A percentile compares a stretch with the other conserved stretches of the same genome.
These are phyloP conservation scores for Diaporthe eres DNA, from an alignment of 2,329 filamentous ascomycete species.

Conservation along the genomic window DNA sequence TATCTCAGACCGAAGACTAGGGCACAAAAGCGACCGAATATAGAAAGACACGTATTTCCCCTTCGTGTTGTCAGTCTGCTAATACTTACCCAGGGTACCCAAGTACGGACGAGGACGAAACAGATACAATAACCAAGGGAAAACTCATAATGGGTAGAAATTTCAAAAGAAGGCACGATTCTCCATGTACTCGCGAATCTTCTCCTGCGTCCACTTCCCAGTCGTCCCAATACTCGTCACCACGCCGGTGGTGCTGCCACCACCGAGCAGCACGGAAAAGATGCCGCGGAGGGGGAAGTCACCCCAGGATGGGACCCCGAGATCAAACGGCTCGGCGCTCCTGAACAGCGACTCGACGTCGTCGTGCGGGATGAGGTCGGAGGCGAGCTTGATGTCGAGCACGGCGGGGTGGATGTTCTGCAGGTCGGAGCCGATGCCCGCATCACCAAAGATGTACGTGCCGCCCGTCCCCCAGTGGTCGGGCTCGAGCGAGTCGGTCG, in stretches of 20 bases:
- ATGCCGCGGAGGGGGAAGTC: conserved; percentile 15
- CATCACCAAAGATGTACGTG: not conserved
- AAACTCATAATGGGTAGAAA: not conserved
- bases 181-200: not conserved
- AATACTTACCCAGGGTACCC: too few species aligned
- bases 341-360: not conserved
- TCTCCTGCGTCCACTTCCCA: not conserved
- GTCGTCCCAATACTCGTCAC: not conserved
- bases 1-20: too few species aligned
- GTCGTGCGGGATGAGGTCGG: not conserved
- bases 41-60: too few species aligned
- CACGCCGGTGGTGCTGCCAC: conserved; percentile 7
- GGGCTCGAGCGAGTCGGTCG: not conserved
- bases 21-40: too few species aligned
- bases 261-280: conserved; percentile 5
- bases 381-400: not conserved
- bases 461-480: conserved; percentile 22
- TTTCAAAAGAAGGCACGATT: not conserved
- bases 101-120: too few species aligned
- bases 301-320: not conserved
- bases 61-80: too few species aligned
- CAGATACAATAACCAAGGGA: too few species aligned
- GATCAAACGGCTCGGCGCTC: conserved; percentile 9
- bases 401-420: conserved; percentile 7
- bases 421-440: not conserved